Evolutionary conservation across 805 yeast species (phyloP).

Genomic region (Ogataea wickerhamii): DNA sequence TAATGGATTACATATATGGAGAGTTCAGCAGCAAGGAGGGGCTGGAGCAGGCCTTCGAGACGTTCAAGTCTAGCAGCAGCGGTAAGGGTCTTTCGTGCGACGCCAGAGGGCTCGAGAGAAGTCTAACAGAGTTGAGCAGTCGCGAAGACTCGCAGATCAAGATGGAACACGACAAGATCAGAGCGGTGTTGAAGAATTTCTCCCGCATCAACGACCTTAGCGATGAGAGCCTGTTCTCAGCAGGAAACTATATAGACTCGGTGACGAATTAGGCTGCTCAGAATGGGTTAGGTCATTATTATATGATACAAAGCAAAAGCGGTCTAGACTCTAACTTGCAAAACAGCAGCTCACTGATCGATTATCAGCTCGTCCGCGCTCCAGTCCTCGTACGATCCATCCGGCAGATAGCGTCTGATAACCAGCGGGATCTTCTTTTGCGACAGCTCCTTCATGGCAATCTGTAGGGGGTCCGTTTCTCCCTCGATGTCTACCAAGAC

Average conservation of each 20-base stretch:
- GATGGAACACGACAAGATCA: slow-evolving; percentile 37
- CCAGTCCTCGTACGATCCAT: slow-evolving; percentile 97
- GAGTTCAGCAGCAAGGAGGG: slow-evolving; percentile 50
- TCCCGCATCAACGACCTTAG: slow-evolving; percentile 50
- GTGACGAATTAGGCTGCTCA: slow-evolving; percentile 15
- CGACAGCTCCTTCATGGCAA: slow-evolving; percentile 93
- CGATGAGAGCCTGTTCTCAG: slow-evolving; percentile 57
- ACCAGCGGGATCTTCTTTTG: slow-evolving; percentile 95
- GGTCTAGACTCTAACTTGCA: too few relatives aligned
- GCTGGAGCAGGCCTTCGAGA: slow-evolving; percentile 55
- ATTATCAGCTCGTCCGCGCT: slow-evolving; percentile 96
- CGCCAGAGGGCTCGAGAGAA: slow-evolving; percentile 44
- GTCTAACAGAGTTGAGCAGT: slow-evolving; percentile 39
- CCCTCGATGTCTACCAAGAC: slow-evolving; percentile 97
- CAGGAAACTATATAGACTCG: slow-evolving; percentile 56
- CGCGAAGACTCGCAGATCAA: slow-evolving; percentile 13
- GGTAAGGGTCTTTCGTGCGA: slow-evolving; percentile 42
- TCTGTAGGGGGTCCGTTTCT: slow-evolving; percentile 97
- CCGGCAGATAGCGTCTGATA: slow-evolving; percentile 93
- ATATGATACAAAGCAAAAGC: background rate
- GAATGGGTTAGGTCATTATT: slow-evolving; percentile 4
- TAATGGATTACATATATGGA: slow-evolving; percentile 53
- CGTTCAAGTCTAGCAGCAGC: slow-evolving; percentile 38
- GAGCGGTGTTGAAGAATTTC: slow-evolving; percentile 51
- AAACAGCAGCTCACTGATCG: slow-evolving; percentile 39